phyloP scores from a whole-genome alignment of 306 rosid species.

The Fagus crenata region DNA sequence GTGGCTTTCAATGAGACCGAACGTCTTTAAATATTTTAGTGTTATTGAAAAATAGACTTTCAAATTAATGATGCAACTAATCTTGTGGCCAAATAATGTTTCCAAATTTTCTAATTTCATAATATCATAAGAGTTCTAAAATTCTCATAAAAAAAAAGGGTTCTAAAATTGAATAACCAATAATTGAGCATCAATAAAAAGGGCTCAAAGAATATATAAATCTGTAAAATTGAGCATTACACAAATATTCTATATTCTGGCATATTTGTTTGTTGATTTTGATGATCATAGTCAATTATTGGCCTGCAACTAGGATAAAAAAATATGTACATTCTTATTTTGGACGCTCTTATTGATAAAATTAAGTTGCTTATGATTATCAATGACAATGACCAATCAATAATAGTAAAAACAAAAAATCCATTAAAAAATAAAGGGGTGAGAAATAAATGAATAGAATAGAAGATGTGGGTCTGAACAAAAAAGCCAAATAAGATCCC shows the following conservation, averaged over 20 bases:
- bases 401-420: neutral
- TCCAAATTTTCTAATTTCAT: neutral
- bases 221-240: neutral
- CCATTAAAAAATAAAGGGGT: neutral
- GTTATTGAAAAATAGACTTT: no score
- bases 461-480: neutral
- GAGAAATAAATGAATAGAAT: neutral
- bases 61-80: no score
- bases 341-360: no score
- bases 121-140: neutral
- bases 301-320: neutral
- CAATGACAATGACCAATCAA: neutral
- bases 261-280: neutral
- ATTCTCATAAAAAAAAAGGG: no score
- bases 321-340: neutral
- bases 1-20: no score
- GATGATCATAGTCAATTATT: neutral
- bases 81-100: neutral
- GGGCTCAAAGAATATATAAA: neutral
- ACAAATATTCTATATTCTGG: neutral
- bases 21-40: no score
- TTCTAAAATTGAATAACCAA: no score
- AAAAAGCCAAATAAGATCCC: neutral
- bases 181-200: neutral
- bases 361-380: neutral